phyloP scores from a whole-genome alignment of 1,139 yeast genomes.

The Candida sp. region DNA sequence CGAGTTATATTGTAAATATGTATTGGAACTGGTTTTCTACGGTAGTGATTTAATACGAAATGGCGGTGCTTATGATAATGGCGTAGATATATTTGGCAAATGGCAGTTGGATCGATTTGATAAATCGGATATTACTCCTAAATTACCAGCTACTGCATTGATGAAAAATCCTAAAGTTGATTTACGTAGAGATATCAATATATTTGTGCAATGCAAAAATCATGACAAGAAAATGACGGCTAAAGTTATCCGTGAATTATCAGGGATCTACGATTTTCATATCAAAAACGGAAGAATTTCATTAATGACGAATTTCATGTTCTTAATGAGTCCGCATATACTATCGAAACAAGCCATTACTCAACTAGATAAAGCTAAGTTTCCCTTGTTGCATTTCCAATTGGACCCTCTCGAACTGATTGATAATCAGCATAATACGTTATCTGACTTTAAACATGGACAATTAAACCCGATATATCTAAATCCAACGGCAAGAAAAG shows the following conservation, averaged over 20 bases:
- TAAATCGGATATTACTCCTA: constrained; percentile 5
- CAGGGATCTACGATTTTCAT: constrained; percentile 51
- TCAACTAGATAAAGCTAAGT: constrained; percentile 49
- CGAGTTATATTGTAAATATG: constrained; percentile 53
- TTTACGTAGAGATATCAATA: constrained; percentile 20
- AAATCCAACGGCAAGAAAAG: constrained; percentile 38
- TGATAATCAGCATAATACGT: not conserved
- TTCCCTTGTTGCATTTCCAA: constrained; percentile 55
- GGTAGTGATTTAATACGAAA: constrained; percentile 37
- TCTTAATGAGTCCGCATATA: constrained; percentile 55
- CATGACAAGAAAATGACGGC: constrained; percentile 46
- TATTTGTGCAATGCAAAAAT: constrained; percentile 61
- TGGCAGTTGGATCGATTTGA: constrained; percentile 47
- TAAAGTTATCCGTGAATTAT: constrained; percentile 51
- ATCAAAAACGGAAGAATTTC: constrained; percentile 21
- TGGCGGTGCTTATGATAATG: constrained; percentile 76
- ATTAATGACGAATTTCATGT: constrained; percentile 22
- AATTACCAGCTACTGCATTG: not conserved
- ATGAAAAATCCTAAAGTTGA: not conserved
- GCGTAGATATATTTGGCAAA: constrained; percentile 63
- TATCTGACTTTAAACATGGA: constrained; percentile 34
- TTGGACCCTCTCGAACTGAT: constrained; percentile 27
- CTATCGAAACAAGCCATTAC: constrained; percentile 58
- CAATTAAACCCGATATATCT: constrained; percentile 37
- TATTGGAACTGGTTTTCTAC: constrained; percentile 37